Evolutionary conservation across 176 grass and related monocot genomes (phyloP).

Genomic region (Aegilops speltoides): DNA sequence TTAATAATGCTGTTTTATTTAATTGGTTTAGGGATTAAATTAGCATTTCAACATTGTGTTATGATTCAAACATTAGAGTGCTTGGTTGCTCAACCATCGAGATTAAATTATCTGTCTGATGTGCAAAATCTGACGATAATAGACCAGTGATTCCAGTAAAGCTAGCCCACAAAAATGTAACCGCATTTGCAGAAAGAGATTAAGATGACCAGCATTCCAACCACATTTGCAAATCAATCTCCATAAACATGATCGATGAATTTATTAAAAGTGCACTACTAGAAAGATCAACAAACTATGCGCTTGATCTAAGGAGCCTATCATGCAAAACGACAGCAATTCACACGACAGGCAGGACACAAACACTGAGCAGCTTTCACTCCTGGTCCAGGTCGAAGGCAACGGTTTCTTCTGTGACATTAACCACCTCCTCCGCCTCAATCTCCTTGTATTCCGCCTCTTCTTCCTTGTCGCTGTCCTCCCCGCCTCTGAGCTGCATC

Average conservation of each 20-base stretch:
- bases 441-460: constrained; percentile 87
- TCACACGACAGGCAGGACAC: background rate
- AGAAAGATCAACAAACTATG: constrained; percentile 30
- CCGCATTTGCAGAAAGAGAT: background rate
- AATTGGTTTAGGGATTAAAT: no score
- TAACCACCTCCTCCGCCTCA: constrained; percentile 71
- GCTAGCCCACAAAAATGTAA: no score
- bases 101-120: no score
- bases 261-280: constrained; percentile 8
- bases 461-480: constrained; percentile 73
- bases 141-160: no score
- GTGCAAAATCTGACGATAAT: no score
- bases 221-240: constrained; percentile 21
- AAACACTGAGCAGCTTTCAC: background rate
- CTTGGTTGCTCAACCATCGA: no score
- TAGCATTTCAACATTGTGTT: no score
- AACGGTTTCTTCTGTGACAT: constrained; percentile 56
- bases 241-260: constrained; percentile 2
- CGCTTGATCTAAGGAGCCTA: constrained; percentile 22
- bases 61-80: no score
- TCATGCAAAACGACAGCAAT: background rate
- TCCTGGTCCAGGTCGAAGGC: constrained; percentile 65
- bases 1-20: no score
- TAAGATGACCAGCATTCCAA: constrained; percentile 26
- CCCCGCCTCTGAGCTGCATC: constrained; percentile 61